A percentile compares a stretch with the other conserved stretches of the same genome.
Conservation (phyloP, 768 basidiomycete genomes). For the Mycena leptocephala region DNA sequence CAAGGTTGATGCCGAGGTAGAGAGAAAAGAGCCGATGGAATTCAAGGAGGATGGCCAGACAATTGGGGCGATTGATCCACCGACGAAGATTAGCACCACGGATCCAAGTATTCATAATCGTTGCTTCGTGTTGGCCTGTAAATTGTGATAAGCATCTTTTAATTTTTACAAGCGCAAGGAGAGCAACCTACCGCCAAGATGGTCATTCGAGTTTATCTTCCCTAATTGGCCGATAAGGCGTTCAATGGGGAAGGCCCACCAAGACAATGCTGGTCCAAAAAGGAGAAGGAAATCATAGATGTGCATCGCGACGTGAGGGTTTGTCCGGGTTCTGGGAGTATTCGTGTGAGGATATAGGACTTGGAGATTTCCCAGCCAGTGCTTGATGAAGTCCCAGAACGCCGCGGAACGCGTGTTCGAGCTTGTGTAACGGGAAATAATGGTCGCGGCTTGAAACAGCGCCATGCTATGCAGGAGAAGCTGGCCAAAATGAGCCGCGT, state of each 20-base stretch:
- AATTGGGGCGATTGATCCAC: conserved; percentile 40
- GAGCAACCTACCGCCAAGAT: conserved; percentile 39
- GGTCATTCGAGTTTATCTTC: conserved; percentile 48
- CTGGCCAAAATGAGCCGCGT: neutral
- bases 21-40: conserved; percentile 14
- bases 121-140: no score
- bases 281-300: conserved; percentile 49
- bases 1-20: no score
- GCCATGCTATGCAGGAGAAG: conserved; percentile 46
- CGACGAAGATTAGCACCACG: no score
- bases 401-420: neutral
- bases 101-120: no score
- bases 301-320: conserved; percentile 40
- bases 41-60: conserved; percentile 19
- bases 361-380: conserved; percentile 37
- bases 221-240: conserved; percentile 55
- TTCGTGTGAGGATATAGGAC: conserved; percentile 42
- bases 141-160: no score
- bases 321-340: conserved; percentile 19
- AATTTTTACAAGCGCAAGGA: neutral
- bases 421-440: conserved; percentile 35
- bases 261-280: no score
- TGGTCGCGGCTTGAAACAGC: conserved; percentile 41
- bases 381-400: no score
- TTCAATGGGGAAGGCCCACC: no score